Conservation (phyloP, 345 rosid species). For the Reutealis trisperma region DNA sequence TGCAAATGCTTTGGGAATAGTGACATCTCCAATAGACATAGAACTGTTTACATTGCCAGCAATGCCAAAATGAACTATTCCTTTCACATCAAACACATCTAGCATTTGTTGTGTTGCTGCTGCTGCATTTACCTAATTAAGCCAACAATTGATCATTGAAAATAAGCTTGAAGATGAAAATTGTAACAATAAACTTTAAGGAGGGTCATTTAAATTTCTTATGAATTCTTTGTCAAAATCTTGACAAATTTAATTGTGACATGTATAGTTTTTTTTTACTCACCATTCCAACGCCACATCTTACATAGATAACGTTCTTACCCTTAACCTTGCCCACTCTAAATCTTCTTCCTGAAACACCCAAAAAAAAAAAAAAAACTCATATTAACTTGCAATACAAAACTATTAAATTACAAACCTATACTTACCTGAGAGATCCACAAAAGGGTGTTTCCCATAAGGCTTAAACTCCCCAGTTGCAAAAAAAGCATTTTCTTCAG, state of each 20-base stretch:
- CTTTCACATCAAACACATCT: slow-evolving; percentile 40
- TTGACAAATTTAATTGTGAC: no score
- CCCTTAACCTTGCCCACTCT: slow-evolving; percentile 43
- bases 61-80: slow-evolving; percentile 57
- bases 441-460: slow-evolving; percentile 29
- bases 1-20: slow-evolving; percentile 46
- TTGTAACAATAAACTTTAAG: not conserved
- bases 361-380: no score
- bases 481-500: slow-evolving; percentile 47
- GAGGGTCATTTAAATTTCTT: no score
- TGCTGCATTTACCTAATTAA: slow-evolving; percentile 52
- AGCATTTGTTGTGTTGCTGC: slow-evolving; percentile 60
- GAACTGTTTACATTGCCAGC: slow-evolving; percentile 54
- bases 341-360: slow-evolving; percentile 45
- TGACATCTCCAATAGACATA: slow-evolving; percentile 65
- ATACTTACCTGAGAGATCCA: slow-evolving; percentile 49
- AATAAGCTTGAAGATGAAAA: not conserved
- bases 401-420: not conserved
- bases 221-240: no score
- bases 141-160: not conserved
- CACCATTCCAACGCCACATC: slow-evolving; percentile 68
- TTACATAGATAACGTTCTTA: slow-evolving; percentile 49
- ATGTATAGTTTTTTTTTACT: not conserved
- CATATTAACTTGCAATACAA: not conserved
- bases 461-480: slow-evolving; percentile 38